Base-by-base conservation (phyloP, 2,329 filamentous ascomycete species). In the Aspergillus luchuensis region DNA sequence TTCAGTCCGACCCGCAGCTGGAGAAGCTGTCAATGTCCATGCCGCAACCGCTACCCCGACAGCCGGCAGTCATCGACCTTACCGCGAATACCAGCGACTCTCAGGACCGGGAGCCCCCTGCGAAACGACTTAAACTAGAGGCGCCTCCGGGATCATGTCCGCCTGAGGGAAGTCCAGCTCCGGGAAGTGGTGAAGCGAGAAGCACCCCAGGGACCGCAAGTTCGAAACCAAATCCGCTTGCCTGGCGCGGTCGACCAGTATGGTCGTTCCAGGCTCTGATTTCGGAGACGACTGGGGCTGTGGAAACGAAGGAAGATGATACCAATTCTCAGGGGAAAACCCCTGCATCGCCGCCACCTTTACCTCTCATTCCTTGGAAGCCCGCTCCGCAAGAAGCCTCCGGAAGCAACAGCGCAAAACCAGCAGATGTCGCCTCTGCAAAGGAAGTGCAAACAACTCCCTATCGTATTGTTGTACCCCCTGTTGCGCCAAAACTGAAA, bases 261-360 rank as follows among this genome's bases (percentile, higher is more conserved):
- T 79, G 75, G 74, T 78, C 75, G 5, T 78, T 78, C 54, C 71
- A 76, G 48, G 72, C 74, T 3, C 65, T 75, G 55, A 61, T 77
- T 52, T 71, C 73, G 28, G 75, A 77, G 58, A 64, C 72, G 5
- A 68, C 71, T n/a, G 68, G 66, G 13, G 66, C 54, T 48, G 70
- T 66, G 33, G 69, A 67, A 19, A 45, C 58, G 6, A 61, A 63
- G n/a, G 64, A 62, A n/a, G 70, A 66, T 15, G 68, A 67, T 66
- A 52, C 62, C 55, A 69, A 53, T 21, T 66, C 64, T 48, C 69
- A 67, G 45, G 65, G 63, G 7, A 63, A 63, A 17, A 73, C 68
- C 49, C 66, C 70, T 13, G 58, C 67, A n/a, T 72, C 73, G 10
- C 73, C 72, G 17, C 76, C 76, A 38, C 73, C 76, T 39, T 69